phyloP scores from a whole-genome alignment of 805 yeast species.

The Teunomyces tritomae region DNA sequence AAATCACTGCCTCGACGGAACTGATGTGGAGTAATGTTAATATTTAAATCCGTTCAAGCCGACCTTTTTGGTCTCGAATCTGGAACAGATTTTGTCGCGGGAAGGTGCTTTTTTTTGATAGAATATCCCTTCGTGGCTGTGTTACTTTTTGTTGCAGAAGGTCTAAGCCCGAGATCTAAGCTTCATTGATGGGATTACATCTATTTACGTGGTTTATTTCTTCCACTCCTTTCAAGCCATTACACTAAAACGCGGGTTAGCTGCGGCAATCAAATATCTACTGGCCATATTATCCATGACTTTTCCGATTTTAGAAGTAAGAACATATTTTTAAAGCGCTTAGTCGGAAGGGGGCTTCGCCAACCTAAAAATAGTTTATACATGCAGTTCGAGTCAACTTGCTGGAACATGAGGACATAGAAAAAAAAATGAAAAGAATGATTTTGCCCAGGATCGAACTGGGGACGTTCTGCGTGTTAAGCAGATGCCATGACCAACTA shows the following conservation, averaged over 20 bases:
- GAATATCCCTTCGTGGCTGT: not conserved
- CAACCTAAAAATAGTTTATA: not conserved
- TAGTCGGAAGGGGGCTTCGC: not conserved
- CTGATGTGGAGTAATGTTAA: not conserved
- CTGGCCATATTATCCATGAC: not conserved
- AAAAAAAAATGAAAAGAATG: constrained; percentile 35
- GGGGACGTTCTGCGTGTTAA: constrained; percentile 99
- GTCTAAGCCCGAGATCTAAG: not conserved
- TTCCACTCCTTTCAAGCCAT: not conserved
- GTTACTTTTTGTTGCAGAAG: not conserved
- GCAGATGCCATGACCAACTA: constrained; percentile 99
- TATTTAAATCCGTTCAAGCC: not conserved
- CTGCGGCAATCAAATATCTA: not conserved
- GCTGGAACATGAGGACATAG: not conserved
- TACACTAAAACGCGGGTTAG: not conserved
- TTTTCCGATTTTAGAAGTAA: not conserved
- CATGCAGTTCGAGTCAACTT: not conserved
- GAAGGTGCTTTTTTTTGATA: not conserved
- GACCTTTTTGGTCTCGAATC: not conserved
- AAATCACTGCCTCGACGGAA: not conserved
- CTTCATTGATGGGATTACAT: not conserved
- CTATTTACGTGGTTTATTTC: not conserved
- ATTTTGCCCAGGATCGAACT: constrained; percentile 99
- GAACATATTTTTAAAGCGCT: not conserved
- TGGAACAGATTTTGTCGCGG: not conserved